phyloP scores from a whole-genome alignment of 305 asterid species.

The Fraxinus platypoda region DNA sequence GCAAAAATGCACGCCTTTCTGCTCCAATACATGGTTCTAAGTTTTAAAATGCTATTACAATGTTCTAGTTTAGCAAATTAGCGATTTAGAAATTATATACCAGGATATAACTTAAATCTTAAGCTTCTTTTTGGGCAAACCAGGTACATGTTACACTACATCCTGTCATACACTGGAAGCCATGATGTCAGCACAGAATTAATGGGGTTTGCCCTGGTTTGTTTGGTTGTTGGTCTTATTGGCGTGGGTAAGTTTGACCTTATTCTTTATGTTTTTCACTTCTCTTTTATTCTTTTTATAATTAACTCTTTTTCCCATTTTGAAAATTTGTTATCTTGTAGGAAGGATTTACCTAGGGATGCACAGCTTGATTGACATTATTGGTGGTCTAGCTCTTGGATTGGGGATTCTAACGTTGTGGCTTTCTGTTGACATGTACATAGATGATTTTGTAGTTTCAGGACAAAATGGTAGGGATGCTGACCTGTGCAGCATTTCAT shows the following conservation, averaged over 20 bases:
- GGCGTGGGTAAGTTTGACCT: conserved; percentile 60
- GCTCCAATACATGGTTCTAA: not conserved
- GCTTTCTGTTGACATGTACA: conserved; percentile 59
- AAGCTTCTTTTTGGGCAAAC: conserved; percentile 19
- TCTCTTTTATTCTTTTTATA: conserved; percentile 18
- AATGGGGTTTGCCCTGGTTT: conserved; percentile 47
- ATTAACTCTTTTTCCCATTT: conserved; percentile 11
- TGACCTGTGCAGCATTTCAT: not conserved
- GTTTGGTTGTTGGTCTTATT: conserved; percentile 64
- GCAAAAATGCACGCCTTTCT: not conserved
- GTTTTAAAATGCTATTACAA: not conserved
- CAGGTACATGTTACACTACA: conserved; percentile 80
- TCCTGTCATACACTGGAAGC: conserved; percentile 47
- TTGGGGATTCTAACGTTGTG: conserved; percentile 66
- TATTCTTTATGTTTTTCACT: conserved; percentile 10
- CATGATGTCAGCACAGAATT: conserved; percentile 32
- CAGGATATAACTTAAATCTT: not conserved
- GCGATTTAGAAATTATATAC: not conserved
- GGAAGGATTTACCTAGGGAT: conserved; percentile 95
- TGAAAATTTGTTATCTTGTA: conserved; percentile 24
- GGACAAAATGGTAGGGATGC: conserved; percentile 71
- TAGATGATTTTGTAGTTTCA: conserved; percentile 64
- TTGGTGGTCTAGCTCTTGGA: conserved; percentile 76
- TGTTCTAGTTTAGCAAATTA: not conserved
- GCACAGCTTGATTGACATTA: conserved; percentile 85